Base-by-base conservation (phyloP, 192 early-diverging fungal genomes). In the Coemansia sp. region DNA sequence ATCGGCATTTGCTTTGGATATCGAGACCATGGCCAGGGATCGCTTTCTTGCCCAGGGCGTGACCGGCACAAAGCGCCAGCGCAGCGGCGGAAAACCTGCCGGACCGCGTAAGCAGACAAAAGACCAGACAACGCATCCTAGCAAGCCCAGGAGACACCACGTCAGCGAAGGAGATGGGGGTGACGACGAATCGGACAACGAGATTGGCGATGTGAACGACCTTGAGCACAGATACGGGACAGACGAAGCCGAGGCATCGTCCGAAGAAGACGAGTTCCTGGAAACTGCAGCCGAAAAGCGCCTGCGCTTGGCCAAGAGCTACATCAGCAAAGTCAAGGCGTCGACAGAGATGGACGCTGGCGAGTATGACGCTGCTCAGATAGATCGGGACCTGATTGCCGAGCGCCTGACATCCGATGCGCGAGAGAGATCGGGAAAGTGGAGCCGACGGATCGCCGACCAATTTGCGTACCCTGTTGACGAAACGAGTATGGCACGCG, bases 261-360 rank as follows among this genome's bases (percentile, higher is more conserved):
- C 82, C 8, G 89, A 86, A 3, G 84, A 84, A 26, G 87, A 91
- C 39, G 86, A 82, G 53, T 82, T 87, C 50, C 63, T 82, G 19
- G 97, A 99, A 71, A 93, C 94, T 1, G 86, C 95, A 0, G 93
- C 95, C 0, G 91, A 95, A 65, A 98, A 97, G 66, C 87, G 95
- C 14, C 75, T 96, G 59, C 83, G 97, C 27, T 79, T 99, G 55
- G 95, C 97, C 35, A 98, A 98, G 81, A 80, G 85, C 37, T 99
- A 99, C 69, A 82, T 99, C 24, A 81, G 84, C 42, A 90, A 87
- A 53, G 84, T 98, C 35, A 76, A 91, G 63, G 80, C 34, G 41
- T 61, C 63, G 5, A 68, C 72, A 15, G 53, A 80, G 72, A 66
- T 79, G 34, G 85, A 87, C 17, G 74, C 84, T 12, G 87, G 72